Percentiles rank a stretch among this genome's conserved stretches.
Evolutionary conservation across 441 rosid genomes (phyloP).

Genomic region (Euphorbia celastroides): DNA sequence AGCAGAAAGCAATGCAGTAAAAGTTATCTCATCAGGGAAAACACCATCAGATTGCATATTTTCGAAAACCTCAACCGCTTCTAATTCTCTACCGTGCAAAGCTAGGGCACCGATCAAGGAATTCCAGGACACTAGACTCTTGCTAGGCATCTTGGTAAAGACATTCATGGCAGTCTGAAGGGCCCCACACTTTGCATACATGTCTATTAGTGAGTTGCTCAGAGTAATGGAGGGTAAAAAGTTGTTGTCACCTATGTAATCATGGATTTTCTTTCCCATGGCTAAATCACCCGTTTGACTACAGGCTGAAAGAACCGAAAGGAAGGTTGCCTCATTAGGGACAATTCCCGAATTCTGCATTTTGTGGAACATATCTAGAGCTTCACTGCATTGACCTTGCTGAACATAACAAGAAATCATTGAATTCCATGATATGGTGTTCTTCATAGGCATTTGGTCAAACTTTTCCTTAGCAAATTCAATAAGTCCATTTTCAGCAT

Average conservation of each 20-base stretch:
- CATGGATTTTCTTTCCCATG: constrained; percentile 14
- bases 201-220: constrained; percentile 17
- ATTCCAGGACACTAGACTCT: constrained; percentile 65
- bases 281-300: constrained; percentile 17
- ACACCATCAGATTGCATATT: constrained; percentile 42
- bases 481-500: constrained; percentile 59
- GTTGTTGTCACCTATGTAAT: neutral
- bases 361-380: constrained; percentile 14
- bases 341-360: constrained; percentile 4
- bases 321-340: constrained; percentile 22
- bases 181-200: constrained; percentile 20
- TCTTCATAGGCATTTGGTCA: constrained; percentile 27
- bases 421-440: constrained; percentile 23
- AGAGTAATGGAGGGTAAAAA: neutral
- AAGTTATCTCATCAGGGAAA: constrained; percentile 56
- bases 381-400: constrained; percentile 6
- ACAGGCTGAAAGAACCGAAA: constrained; percentile 21
- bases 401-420: constrained; percentile 20
- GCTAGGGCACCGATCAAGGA: constrained; percentile 47
- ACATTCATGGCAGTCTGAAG: constrained; percentile 17
- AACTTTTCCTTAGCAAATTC: constrained; percentile 24
- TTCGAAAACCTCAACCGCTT: constrained; percentile 43
- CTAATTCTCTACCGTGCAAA: constrained; percentile 45
- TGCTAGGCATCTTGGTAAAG: constrained; percentile 44
- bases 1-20: constrained; percentile 50